phyloP scores from a whole-genome alignment of 1,284 basidiomycete genomes.

The Ceratobasidium sp. region DNA sequence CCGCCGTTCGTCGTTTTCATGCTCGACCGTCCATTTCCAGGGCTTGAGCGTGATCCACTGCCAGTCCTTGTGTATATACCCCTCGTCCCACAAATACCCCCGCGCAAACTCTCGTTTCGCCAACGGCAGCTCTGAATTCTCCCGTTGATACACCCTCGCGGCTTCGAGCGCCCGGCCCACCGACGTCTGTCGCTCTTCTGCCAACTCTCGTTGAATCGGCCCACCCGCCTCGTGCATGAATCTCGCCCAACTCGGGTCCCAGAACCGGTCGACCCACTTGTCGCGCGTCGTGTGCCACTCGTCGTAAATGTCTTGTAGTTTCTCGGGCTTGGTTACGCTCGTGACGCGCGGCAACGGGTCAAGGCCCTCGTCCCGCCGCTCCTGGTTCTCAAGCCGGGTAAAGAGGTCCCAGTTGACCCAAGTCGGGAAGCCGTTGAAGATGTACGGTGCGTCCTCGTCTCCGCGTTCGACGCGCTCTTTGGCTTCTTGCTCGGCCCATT shows the following conservation, averaged over 20 bases:
- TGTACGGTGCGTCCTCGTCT: conserved; percentile 24
- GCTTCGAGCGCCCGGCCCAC: conserved; percentile 33
- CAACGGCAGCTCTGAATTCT: conserved; percentile 37
- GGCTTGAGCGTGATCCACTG: conserved; percentile 27
- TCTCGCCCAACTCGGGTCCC: conserved; percentile 16
- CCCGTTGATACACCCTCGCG: conserved; percentile 32
- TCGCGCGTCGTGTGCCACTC: conserved; percentile 33
- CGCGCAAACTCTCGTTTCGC: conserved; percentile 36
- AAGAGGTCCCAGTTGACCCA: conserved; percentile 43
- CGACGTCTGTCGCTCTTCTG: conserved; percentile 14
- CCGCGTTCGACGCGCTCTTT: not conserved
- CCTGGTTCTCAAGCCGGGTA: conserved; percentile 30
- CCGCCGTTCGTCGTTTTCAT: conserved; percentile 35
- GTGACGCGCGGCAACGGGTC: conserved; percentile 16
- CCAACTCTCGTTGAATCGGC: conserved; percentile 32
- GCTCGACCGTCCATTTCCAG: conserved; percentile 38
- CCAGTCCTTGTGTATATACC: conserved; percentile 41
- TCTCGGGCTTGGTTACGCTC: conserved; percentile 17
- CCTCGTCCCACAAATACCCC: conserved; percentile 35
- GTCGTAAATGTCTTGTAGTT: conserved; percentile 18
- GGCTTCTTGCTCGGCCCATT: conserved; percentile 38
- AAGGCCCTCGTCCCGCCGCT: not conserved
- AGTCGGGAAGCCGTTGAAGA: conserved; percentile 39
- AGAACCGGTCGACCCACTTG: conserved; percentile 42
- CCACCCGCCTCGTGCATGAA: conserved; percentile 30